Percentiles rank a stretch among this genome's conserved stretches.
Conservation (phyloP, 2,329 filamentous ascomycete genomes). For the Blastomyces percursus region DNA sequence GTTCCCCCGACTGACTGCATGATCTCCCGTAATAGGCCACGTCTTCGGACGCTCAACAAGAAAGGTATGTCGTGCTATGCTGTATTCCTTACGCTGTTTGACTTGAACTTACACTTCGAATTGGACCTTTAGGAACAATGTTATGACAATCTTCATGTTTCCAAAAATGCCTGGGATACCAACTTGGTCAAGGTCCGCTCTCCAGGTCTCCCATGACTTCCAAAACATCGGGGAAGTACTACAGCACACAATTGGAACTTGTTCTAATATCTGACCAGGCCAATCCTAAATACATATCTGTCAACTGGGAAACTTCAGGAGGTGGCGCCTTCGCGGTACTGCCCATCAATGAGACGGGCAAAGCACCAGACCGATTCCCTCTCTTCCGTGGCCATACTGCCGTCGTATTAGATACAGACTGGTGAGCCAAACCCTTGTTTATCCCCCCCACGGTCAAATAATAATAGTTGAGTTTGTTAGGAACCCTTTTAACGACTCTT, state of each 20-base stretch:
- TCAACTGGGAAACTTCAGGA: slow-evolving; percentile 97
- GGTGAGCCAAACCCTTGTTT: slow-evolving; percentile 45
- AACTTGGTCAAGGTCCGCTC: slow-evolving; percentile 82
- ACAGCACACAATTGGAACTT: slow-evolving; percentile 1
- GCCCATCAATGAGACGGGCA: slow-evolving; percentile 77
- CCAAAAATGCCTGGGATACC: slow-evolving; percentile 97
- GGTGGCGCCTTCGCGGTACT: slow-evolving; percentile 96
- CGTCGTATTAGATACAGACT: slow-evolving; percentile 93
- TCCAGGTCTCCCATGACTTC: slow-evolving; percentile 6
- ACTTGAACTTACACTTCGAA: not conserved
- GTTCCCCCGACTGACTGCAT: slow-evolving; percentile 16
- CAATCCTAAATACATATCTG: slow-evolving; percentile 89
- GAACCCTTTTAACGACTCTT: slow-evolving; percentile 90
- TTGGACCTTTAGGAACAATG: slow-evolving; percentile 60
- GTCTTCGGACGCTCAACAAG: slow-evolving; percentile 92
- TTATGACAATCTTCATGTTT: slow-evolving; percentile 96
- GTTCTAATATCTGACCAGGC: slow-evolving; percentile 45
- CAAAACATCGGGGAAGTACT: slow-evolving; percentile 17
- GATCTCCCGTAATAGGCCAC: slow-evolving; percentile 56
- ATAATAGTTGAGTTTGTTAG: slow-evolving; percentile 35
- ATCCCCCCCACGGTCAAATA: slow-evolving; percentile 7
- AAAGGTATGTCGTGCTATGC: slow-evolving; percentile 45
- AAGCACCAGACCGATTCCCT: slow-evolving; percentile 83
- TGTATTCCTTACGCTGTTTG: too few relatives aligned
- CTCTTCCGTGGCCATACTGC: slow-evolving; percentile 94